Percentiles rank a stretch among this genome's conserved stretches.
Conservation (phyloP, 768 basidiomycete genomes). For the Floccularia luteovirens region DNA sequence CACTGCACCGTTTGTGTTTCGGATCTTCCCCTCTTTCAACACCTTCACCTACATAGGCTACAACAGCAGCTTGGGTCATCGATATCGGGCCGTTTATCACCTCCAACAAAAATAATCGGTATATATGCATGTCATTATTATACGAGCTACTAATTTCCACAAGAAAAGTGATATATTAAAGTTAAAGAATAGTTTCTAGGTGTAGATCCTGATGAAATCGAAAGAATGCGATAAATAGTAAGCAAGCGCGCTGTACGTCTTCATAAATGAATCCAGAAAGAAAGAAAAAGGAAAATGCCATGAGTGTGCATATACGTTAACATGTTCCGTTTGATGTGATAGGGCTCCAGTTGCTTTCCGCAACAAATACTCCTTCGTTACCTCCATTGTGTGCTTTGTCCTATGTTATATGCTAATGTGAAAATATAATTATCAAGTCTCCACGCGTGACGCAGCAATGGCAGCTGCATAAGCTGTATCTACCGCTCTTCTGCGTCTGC, state of each 20-base stretch:
- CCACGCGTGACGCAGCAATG: slow-evolving; percentile 3
- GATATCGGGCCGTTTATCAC: too few species aligned
- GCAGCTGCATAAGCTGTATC: slow-evolving; percentile 4
- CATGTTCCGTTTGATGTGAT: too few species aligned
- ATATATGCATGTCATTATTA: not conserved
- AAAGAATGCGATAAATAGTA: not conserved
- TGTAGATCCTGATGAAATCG: not conserved
- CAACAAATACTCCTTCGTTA: too few species aligned
- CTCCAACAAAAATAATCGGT: too few species aligned
- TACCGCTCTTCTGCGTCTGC: slow-evolving; percentile 21
- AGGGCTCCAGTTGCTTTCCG: too few species aligned
- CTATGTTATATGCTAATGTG: slow-evolving; percentile 4
- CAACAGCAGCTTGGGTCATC: too few species aligned
- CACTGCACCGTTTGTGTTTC: not conserved
- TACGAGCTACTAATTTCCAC: not conserved
- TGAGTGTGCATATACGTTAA: not conserved
- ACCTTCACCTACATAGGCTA: not conserved
- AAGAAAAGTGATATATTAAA: not conserved
- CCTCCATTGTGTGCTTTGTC: too few species aligned
- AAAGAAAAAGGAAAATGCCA: not conserved
- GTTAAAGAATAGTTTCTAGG: not conserved
- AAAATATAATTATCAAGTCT: not conserved
- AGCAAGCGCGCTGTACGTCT: not conserved
- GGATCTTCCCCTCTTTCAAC: slow-evolving; percentile 4
- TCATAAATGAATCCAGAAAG: not conserved